phyloP scores from a whole-genome alignment of 2,329 filamentous ascomycete species.

The Cytospora piceae region DNA sequence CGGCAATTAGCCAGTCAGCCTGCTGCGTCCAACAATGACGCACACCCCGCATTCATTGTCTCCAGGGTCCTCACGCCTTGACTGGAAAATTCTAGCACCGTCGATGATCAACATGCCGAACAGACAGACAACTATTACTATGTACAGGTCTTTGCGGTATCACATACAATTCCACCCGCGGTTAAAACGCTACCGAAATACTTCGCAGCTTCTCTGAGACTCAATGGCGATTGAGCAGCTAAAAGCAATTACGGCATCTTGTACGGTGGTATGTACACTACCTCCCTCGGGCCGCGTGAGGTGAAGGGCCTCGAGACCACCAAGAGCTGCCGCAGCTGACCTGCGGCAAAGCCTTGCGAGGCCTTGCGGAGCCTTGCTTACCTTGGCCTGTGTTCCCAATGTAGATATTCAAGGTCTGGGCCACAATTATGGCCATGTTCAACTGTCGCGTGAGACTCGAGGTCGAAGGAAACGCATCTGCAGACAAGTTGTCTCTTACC shows the following conservation, averaged over 20 bases:
- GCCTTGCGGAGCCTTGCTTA: neutral
- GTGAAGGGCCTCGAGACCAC: conserved; percentile 9
- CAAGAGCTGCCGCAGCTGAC: conserved; percentile 21
- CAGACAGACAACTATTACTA: neutral
- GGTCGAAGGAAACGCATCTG: neutral
- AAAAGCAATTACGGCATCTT: too few species aligned
- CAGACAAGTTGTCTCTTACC: neutral
- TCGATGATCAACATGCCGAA: conserved; percentile 8
- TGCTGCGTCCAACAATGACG: conserved; percentile 25
- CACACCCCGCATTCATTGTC: conserved; percentile 20
- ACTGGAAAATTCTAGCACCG: neutral
- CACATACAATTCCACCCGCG: conserved; percentile 9
- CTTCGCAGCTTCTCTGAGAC: neutral
- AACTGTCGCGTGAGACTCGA: conserved; percentile 11
- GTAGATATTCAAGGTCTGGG: neutral
- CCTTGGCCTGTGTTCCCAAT: neutral
- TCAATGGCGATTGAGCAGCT: neutral
- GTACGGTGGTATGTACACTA: neutral
- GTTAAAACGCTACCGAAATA: conserved; percentile 14
- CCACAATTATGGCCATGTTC: neutral
- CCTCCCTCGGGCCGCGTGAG: conserved; percentile 1
- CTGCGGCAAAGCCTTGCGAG: conserved; percentile 1
- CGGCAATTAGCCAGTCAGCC: conserved; percentile 15
- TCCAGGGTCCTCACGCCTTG: conserved; percentile 20
- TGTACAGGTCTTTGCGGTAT: neutral